A percentile compares a stretch with the other conserved stretches of the same genome.
Evolutionary conservation across 768 basidiomycete genomes (phyloP).

Genomic region (Boletus reticuloceps): DNA sequence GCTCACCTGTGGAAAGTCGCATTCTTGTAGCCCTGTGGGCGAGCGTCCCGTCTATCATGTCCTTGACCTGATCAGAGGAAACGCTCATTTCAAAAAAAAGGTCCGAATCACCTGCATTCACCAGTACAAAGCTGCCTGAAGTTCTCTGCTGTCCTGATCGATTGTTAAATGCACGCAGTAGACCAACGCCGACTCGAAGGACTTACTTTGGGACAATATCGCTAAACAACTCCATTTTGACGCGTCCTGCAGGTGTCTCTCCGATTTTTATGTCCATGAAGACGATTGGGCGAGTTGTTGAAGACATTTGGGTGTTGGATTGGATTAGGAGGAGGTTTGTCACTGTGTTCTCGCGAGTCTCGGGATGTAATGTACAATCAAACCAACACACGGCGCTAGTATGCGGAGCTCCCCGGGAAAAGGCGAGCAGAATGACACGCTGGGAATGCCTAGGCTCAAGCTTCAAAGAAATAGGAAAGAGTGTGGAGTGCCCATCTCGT

Average conservation of each 20-base stretch:
- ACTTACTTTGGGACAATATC: constrained; percentile 93
- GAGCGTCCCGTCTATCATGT: constrained; percentile 46
- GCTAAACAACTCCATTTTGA: constrained; percentile 97
- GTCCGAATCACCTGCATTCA: constrained; percentile 71
- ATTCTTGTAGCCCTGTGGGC: constrained; percentile 89
- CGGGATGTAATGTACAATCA: neutral
- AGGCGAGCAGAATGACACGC: neutral
- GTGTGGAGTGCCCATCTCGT: constrained; percentile 13
- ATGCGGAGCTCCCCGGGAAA: constrained; percentile 3
- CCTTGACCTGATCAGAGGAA: constrained; percentile 16
- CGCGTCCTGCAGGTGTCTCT: constrained; percentile 89
- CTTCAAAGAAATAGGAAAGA: neutral
- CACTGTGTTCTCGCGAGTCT: neutral
- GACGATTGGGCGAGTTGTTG: constrained; percentile 74
- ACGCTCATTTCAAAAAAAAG: neutral
- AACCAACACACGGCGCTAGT: neutral
- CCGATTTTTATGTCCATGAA: constrained; percentile 98
- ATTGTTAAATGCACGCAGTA: neutral
- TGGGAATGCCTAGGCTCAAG: neutral
- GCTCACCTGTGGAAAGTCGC: constrained; percentile 89
- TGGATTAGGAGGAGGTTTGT: neutral
- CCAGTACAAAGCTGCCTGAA: constrained; percentile 97
- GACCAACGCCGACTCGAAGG: neutral
- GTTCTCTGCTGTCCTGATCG: constrained; percentile 88
- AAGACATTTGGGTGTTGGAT: constrained; percentile 35